Evolutionary conservation across 176 grass and related monocot genomes (phyloP), one percentile per base, ranked within the genome.

Genomic region (Hyparrhenia diplandra): DNA sequence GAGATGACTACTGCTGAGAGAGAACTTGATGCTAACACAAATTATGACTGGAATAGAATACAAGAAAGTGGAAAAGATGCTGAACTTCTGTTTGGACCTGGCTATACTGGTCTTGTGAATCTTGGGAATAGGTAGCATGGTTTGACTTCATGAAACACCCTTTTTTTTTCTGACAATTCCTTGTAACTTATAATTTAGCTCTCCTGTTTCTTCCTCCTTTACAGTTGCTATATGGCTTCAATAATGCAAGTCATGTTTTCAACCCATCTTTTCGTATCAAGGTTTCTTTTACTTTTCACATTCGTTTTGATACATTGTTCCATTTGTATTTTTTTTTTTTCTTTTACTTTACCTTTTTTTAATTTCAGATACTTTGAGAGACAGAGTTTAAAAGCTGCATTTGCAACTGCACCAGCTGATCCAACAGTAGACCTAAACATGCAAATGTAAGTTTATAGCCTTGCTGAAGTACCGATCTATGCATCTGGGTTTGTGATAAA

Each of bases 1-100:
- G 96, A 99, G 74, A 99, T 99, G 96, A 99, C 96, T 78, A 99
- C 96, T 57, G 96, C 96, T 32, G 96, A 99, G 82, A 99, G 96
- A 89, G 96, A 99, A 85, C 90, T 99, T 87, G 96, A 99, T 74
- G 77, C 86, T 46, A 99, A 99, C 78, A 94, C 91, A 51, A 99
- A 93, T 91, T 99, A 86, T 93, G 96, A 99, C 62, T 99, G 96
- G 96, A 99, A 95, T 69, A 91, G 96, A 87, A 88, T 99, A 76
- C 96, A 99, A 84, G 96, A 99, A 91, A 95, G 88, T 77, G 92
- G 92, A 46, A 90, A 95, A 83, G 88, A 95, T 64, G 87, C 85
- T 4, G 82, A 95, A 82, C 92, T 71, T 80, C 68, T 99, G 54
- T 99, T 93, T 25, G 96, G 96, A 82, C 96, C 96, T 17, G 92